Base-by-base conservation (phyloP, 345 rosid genomes). In the Eucalyptus polyanthemos region DNA sequence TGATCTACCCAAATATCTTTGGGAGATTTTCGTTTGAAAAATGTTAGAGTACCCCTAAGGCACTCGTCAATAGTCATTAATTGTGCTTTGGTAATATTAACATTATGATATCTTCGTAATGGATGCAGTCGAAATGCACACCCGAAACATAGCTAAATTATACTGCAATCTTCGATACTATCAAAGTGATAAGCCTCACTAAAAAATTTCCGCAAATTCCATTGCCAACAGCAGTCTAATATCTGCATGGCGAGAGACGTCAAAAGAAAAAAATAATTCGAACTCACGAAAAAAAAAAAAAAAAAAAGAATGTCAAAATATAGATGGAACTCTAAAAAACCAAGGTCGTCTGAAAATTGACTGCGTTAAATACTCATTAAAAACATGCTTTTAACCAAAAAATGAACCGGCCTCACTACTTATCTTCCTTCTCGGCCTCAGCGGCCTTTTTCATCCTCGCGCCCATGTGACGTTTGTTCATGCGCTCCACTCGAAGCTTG, bases 401-500 rank as follows among this genome's bases (percentile, higher is more conserved):
- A 11, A 60, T 13, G 4, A 72, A 34, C 44, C 6, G 25, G 25
- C 87, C 83, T 88, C 91, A 80, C 90, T 93, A 97, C 94, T 96
- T 95, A 53, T 95, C 98, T 90, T 95, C 99, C 90, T 96, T 96
- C 93, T 50, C 21, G 21, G 53, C 53, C 53, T 50, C 53, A 50
- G 17, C 53, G 53, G 17, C 53, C 53, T 12, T 50, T 95, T 97
- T 97, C 93, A 94, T 25, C 89, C 98, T 95, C 21, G 90, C 95
- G 87, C 98, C 98, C 21, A 93, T 31, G 80, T 96, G 98, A 31
- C 97, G 96, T 42, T 89, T 80, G 37, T 95, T 95, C 40, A 53
- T 92, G 5, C 97, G 91, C 94, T 97, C 98, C 2, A 94, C 65
- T 1, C 97, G 93, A 11, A 97, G 91, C 94, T 97, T 97, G 93